These are phyloP conservation scores for Backusella australiensis DNA, from an alignment of 192 early-diverging fungal genomes.

Conservation along the genomic window DNA sequence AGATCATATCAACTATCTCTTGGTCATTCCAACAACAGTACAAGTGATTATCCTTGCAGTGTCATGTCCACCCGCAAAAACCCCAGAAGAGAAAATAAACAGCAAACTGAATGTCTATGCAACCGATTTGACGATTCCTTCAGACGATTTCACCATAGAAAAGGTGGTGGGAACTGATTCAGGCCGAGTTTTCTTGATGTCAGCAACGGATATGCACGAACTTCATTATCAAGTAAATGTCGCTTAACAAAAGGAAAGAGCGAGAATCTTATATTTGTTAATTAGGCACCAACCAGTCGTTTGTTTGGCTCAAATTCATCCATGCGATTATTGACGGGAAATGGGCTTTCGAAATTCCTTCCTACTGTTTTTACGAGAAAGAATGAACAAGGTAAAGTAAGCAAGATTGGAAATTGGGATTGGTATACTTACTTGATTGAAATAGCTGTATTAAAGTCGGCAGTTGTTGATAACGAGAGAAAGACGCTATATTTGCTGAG, in stretches of 20 bases:
- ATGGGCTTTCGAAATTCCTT: background rate
- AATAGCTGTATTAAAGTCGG: background rate
- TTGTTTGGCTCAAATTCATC: background rate
- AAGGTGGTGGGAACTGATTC: conserved; percentile 73
- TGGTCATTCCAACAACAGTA: conserved; percentile 86
- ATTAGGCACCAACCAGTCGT: background rate
- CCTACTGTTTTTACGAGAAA: background rate
- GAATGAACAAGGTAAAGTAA: background rate
- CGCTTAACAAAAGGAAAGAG: background rate
- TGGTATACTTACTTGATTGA: background rate
- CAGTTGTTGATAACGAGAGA: conserved; percentile 71
- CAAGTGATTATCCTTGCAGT: conserved; percentile 82
- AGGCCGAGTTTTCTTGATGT: conserved; percentile 89
- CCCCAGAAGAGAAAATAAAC: background rate
- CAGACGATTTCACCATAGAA: conserved; percentile 78
- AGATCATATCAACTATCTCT: conserved; percentile 75
- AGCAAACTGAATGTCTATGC: conserved; percentile 62
- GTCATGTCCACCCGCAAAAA: conserved; percentile 48
- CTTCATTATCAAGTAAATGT: conserved; percentile 66
- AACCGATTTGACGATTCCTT: conserved; percentile 77
- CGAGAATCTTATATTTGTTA: background rate
- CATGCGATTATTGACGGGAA: background rate
- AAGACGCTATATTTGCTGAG: conserved; percentile 73
- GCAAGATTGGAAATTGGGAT: no score
- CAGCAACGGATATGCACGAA: conserved; percentile 83